Evolutionary conservation across 1,284 basidiomycete genomes (phyloP), one percentile per base, ranked within the genome.

Genomic region (Xerocomus amazonicus): DNA sequence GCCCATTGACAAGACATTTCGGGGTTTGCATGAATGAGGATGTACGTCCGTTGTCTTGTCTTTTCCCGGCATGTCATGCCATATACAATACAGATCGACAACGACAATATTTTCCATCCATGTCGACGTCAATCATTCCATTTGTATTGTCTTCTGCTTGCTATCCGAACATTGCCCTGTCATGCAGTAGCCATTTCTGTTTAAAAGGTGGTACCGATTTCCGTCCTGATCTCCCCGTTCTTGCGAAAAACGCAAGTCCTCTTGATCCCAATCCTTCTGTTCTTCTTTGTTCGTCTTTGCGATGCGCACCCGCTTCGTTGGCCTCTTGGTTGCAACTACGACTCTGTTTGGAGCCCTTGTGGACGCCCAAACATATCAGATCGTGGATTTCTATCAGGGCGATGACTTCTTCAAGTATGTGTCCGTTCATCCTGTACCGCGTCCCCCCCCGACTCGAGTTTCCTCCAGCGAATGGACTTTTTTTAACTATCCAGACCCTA

Each of bases 401-500:
- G 0, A n/a, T 0, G 19, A 41, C 35, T 61, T 66, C 59, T 51
- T 66, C 47, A n/a, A 38, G 64, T 61, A 16, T 9, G 64, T 58
- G 16, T 43, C 19, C 23, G 2, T 32, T 7, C 19, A 26, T 16
- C 27, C 40, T 8, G 16, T 26, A 39, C n/a, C 32, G 13, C 26
- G 16, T 38, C 33, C 13, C 27, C 27, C 19, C 9, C n/a, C 16
- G 7, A 14, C 9, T 42, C 26, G 31, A 42, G 9, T 17, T 9
- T 10, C 9, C 16, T 45, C 12, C 51, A 87, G 84, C 45, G 60
- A 75, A 41, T 89, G 81, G 80, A 61, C 79, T 34, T 87, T 83
- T 70, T 86, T 79, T 66, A 71, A 71, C n/a, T 65, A 55, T 12
- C 12, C 64, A 4, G 87, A 90, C 62, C 87, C 87, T 3, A 90